Percentiles rank a stretch among this genome's conserved stretches.
phyloP scores from a whole-genome alignment of 2,329 filamentous ascomycete genomes.

The Gnomoniopsis sp. region DNA sequence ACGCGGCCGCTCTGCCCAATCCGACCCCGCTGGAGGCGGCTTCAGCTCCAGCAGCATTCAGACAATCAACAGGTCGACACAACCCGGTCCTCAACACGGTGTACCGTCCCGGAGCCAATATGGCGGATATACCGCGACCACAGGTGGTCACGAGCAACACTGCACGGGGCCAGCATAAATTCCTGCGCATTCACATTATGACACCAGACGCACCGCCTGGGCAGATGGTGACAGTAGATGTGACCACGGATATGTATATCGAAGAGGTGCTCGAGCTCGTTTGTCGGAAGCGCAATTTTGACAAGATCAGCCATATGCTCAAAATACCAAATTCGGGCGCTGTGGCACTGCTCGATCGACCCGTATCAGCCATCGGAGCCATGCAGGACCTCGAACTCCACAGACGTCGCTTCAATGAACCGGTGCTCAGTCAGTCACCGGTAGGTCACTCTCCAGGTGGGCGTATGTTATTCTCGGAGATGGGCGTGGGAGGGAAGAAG shows the following conservation, averaged over 20 bases:
- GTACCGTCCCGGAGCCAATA: constrained; percentile 49
- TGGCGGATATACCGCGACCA: constrained; percentile 55
- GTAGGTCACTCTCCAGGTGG: constrained; percentile 15
- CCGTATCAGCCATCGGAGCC: constrained; percentile 74
- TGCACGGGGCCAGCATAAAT: constrained; percentile 63
- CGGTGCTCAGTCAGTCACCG: constrained; percentile 17
- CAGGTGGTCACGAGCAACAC: constrained; percentile 41
- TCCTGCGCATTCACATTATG: constrained; percentile 68
- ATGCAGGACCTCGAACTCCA: constrained; percentile 73
- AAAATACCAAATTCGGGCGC: constrained; percentile 73
- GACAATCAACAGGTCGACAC: constrained; percentile 27
- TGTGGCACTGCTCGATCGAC: constrained; percentile 72
- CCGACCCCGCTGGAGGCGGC: constrained; percentile 21
- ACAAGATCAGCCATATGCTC: constrained; percentile 75
- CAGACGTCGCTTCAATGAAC: constrained; percentile 61
- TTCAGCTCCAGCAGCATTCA: constrained; percentile 2
- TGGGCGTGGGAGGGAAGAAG: constrained; percentile 37
- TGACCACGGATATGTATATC: constrained; percentile 79
- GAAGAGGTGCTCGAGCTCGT: constrained; percentile 77
- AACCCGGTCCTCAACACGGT: constrained; percentile 63
- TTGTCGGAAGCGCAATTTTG: constrained; percentile 72
- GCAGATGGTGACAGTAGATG: constrained; percentile 70
- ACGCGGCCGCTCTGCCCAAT: constrained; percentile 35
- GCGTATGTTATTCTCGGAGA: constrained; percentile 14
- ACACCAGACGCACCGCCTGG: constrained; percentile 67